phyloP scores from a whole-genome alignment of 2,329 filamentous ascomycete species.

The Thielaviopsis populi region DNA sequence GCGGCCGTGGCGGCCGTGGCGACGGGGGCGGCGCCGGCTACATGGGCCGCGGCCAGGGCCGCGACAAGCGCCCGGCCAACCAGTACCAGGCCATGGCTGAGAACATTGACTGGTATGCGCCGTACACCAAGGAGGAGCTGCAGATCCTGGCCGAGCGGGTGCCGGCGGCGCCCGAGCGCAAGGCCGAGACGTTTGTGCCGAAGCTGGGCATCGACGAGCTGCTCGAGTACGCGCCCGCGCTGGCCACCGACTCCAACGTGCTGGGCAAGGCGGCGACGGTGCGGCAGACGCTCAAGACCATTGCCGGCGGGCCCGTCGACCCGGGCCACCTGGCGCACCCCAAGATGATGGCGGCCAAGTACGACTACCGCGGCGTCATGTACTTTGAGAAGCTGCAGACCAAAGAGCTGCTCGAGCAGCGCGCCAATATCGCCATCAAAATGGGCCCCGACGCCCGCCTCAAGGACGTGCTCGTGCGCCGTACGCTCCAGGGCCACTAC shows the following conservation, averaged over 20 bases:
- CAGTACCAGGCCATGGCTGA: conserved; percentile 21
- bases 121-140: conserved; percentile 22
- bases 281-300: conserved; percentile 25
- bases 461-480: conserved; percentile 23
- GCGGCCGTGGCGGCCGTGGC: not conserved
- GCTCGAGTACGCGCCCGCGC: conserved; percentile 23
- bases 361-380: conserved; percentile 21
- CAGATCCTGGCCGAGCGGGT: conserved; percentile 15
- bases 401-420: conserved; percentile 23
- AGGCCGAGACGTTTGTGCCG: conserved; percentile 22
- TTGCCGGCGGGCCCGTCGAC: conserved; percentile 26
- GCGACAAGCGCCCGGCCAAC: conserved; percentile 19
- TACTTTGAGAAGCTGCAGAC: conserved; percentile 24
- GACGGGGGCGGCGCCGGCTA: conserved; percentile 19
- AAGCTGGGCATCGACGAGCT: conserved; percentile 25
- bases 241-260: conserved; percentile 23
- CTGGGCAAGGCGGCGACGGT: conserved; percentile 24
- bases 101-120: conserved; percentile 19
- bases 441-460: conserved; percentile 16
- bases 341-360: conserved; percentile 23
- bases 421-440: conserved; percentile 19
- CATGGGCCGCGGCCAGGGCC: conserved; percentile 18
- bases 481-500: conserved; percentile 26
- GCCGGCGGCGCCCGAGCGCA: conserved; percentile 11
- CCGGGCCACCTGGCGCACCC: conserved; percentile 22